Evolutionary conservation across 2,329 filamentous ascomycete genomes (phyloP).

Genomic region (Cercospora nicotianae): DNA sequence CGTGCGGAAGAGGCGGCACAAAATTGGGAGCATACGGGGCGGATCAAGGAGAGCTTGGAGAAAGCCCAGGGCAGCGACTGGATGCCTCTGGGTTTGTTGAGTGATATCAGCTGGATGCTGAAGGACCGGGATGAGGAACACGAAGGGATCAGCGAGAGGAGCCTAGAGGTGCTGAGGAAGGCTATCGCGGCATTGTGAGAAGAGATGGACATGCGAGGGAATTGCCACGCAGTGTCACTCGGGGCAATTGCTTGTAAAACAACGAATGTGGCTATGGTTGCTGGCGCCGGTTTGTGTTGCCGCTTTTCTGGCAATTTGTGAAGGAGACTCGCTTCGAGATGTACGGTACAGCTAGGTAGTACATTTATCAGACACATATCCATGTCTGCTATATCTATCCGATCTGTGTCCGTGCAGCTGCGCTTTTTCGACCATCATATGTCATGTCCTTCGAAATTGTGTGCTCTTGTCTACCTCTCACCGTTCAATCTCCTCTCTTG

Average conservation of each 20-base stretch:
- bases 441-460: background rate
- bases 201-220: background rate
- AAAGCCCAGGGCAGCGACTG: conserved; percentile 69
- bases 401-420: background rate
- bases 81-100: conserved; percentile 80
- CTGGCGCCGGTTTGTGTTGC: background rate
- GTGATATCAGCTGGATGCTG: conserved; percentile 79
- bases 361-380: background rate
- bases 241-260: background rate
- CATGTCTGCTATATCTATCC: background rate
- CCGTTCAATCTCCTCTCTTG: conserved; percentile 83
- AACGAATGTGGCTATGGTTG: background rate
- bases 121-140: conserved; percentile 49
- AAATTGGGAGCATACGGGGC: conserved; percentile 93
- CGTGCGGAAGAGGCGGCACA: conserved; percentile 82
- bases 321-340: background rate
- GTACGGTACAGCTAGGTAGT: background rate
- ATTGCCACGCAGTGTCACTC: background rate
- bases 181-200: conserved; percentile 56
- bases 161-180: conserved; percentile 57
- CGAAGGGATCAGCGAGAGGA: conserved; percentile 49
- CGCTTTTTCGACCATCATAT: background rate
- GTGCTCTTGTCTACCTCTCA: conserved; percentile 46
- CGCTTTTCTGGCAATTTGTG: background rate
- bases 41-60: conserved; percentile 84